phyloP scores from a whole-genome alignment of 2,329 filamentous ascomycete genomes.

The Pseudonectria buxi region DNA sequence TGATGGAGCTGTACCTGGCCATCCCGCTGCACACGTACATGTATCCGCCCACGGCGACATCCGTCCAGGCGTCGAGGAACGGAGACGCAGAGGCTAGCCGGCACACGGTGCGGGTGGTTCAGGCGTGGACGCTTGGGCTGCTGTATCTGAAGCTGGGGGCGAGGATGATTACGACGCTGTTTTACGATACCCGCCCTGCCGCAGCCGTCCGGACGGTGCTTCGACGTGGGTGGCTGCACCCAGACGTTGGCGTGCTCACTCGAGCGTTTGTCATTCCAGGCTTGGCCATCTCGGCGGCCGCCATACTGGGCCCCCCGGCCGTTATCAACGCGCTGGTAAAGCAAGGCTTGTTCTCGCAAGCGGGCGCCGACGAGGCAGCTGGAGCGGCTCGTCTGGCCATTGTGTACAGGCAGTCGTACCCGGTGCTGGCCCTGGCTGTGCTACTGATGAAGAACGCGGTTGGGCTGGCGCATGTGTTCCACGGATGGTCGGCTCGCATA shows the following conservation, averaged over 20 bases:
- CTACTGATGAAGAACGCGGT: slow-evolving; percentile 36
- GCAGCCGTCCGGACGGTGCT: slow-evolving; percentile 68
- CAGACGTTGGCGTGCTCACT: slow-evolving; percentile 72
- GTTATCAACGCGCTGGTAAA: slow-evolving; percentile 38
- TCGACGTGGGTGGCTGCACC: slow-evolving; percentile 68
- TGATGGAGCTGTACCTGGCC: slow-evolving; percentile 83
- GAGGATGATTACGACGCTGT: slow-evolving; percentile 60
- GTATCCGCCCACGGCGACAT: slow-evolving; percentile 32
- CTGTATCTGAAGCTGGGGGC: slow-evolving; percentile 79
- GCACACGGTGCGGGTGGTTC: slow-evolving; percentile 79
- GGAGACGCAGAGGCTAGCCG: slow-evolving; percentile 22
- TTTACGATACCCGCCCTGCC: slow-evolving; percentile 64
- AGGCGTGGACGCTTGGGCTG: slow-evolving; percentile 89
- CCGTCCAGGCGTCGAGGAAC: slow-evolving; percentile 20
- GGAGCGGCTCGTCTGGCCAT: slow-evolving; percentile 27
- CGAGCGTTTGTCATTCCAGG: slow-evolving; percentile 80
- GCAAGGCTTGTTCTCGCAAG: slow-evolving; percentile 13
- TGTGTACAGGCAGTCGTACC: slow-evolving; percentile 61
- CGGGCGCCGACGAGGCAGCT: slow-evolving; percentile 16
- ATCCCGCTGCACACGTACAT: slow-evolving; percentile 81
- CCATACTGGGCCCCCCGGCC: slow-evolving; percentile 58
- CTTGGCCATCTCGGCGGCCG: slow-evolving; percentile 50
- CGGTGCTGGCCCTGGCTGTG: slow-evolving; percentile 48
- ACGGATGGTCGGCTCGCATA: slow-evolving; percentile 72
- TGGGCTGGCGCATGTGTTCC: slow-evolving; percentile 55